Evolutionary conservation across 2,329 filamentous ascomycete genomes (phyloP), one percentile per base, ranked within the genome.

Genomic region (Venturia asperata): DNA sequence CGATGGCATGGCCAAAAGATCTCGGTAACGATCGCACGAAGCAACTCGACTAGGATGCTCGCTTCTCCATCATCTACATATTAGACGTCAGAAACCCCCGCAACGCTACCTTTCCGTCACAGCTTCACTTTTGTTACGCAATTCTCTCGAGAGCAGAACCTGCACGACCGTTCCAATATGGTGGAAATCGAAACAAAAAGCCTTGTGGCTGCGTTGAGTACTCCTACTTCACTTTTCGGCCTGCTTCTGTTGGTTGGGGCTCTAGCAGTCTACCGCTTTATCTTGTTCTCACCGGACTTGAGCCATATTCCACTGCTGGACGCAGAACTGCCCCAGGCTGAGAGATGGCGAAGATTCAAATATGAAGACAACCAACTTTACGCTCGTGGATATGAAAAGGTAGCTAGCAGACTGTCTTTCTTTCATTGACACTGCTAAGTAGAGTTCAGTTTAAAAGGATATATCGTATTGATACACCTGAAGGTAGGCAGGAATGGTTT

Each of bases 171-270:
- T 34, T 34, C 9, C 19, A 58, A 34, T 15, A 58, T 34, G 27
- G 30, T 58, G 52, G 52, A 58, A 58, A 58, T 58, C 27, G 52
- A 58, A 58, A 37, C 30, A 15, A 58, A 58, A 21, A n/a, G 30
- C 30, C 27, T 58, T 58, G n/a, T 58, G 27, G 52, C 27, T 27
- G 4, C 30, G 3, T 37, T 58, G 52, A 24, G 6, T 11, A 2
- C 27, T 0, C 52, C 52, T 5, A 27, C 19, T 27, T 58, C 52
- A n/a, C 1, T 58, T 5, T n/a, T 37, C 5, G 52, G 52, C 21
- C 17, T 37, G 15, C 52, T 58, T 34, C 52, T 58, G 1, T 15
- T 58, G 27, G 27, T 27, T 1, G 52, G 30, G 17, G 52, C 52
- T 37, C 52, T 58, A 10, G 3, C 37, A n/a, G 5, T 58, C 2